phyloP scores from a whole-genome alignment of 352 stramenopile genomes.

The Aphanomyces cochlioides region DNA sequence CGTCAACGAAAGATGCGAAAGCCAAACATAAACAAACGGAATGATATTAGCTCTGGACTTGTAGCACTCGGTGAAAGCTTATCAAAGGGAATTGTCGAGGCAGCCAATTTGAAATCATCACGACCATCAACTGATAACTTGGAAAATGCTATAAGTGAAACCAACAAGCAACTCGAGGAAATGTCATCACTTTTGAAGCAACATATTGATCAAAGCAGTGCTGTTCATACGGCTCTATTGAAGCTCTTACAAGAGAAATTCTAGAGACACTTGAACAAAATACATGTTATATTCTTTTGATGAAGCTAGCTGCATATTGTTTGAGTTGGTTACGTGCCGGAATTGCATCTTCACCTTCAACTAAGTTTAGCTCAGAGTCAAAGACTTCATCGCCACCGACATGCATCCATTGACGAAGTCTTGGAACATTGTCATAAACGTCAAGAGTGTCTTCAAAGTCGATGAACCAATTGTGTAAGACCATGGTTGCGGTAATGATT shows the following conservation, averaged over 20 bases:
- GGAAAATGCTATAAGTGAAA: not conserved
- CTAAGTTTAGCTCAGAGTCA: not conserved
- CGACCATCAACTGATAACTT: not conserved
- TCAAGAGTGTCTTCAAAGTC: slow-evolving; percentile 16
- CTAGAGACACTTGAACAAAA: not conserved
- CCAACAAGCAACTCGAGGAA: not conserved
- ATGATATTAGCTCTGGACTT: not conserved
- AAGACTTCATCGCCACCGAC: slow-evolving; percentile 11
- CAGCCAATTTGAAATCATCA: not conserved
- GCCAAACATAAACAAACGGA: not conserved
- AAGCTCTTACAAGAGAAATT: not conserved
- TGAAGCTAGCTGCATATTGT: not conserved
- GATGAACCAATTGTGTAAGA: slow-evolving; percentile 18
- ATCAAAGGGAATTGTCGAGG: not conserved
- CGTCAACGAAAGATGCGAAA: not conserved
- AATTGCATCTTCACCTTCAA: slow-evolving; percentile 1
- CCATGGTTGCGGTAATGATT: slow-evolving; percentile 12
- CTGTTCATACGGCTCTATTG: too few relatives aligned
- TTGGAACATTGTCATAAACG: not conserved
- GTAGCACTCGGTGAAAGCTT: not conserved
- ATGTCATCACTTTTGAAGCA: not conserved
- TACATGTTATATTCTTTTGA: not conserved
- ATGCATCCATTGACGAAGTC: slow-evolving; percentile 15
- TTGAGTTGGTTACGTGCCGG: not conserved
- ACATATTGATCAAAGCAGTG: too few relatives aligned